phyloP scores from a whole-genome alignment of 345 rosid species.

The Eucalyptus leucophloia region DNA sequence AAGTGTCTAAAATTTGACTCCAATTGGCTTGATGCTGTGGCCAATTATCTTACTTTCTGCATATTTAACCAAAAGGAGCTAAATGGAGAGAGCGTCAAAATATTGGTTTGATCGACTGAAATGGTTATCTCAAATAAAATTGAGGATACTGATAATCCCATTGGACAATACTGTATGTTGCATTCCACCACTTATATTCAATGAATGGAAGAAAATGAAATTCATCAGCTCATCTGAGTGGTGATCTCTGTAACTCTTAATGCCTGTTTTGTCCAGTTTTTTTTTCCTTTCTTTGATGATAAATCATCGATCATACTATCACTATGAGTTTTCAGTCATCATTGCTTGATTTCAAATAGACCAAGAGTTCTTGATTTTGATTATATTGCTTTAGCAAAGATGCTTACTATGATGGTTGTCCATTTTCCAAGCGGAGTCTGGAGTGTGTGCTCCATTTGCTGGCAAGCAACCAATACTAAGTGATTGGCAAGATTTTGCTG shows the following conservation, averaged over 20 bases:
- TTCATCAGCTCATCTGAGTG: not conserved
- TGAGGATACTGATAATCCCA: not conserved
- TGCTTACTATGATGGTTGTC: constrained; percentile 5
- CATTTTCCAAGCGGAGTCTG: constrained; percentile 32
- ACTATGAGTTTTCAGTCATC: not conserved
- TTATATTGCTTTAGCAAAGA: not conserved
- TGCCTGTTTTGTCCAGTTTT: rapidly evolving
- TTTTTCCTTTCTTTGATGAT: not conserved
- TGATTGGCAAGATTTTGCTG: not conserved
- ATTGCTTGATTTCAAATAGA: not conserved
- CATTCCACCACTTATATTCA: not conserved
- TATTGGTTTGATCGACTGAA: not conserved
- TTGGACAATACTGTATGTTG: not conserved
- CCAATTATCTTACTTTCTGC: not conserved
- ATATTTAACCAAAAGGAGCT: not conserved
- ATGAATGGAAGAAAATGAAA: not conserved
- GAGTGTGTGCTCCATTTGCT: constrained; percentile 37
- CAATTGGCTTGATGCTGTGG: not conserved
- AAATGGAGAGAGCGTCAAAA: not conserved
- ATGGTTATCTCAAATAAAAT: not conserved
- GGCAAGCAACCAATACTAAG: constrained; percentile 37
- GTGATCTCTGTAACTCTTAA: not conserved
- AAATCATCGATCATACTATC: not conserved
- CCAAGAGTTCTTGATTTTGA: not conserved
- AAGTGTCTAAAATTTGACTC: not conserved